phyloP scores from a whole-genome alignment of 1,139 yeast species.

The Candida glucosophila region DNA sequence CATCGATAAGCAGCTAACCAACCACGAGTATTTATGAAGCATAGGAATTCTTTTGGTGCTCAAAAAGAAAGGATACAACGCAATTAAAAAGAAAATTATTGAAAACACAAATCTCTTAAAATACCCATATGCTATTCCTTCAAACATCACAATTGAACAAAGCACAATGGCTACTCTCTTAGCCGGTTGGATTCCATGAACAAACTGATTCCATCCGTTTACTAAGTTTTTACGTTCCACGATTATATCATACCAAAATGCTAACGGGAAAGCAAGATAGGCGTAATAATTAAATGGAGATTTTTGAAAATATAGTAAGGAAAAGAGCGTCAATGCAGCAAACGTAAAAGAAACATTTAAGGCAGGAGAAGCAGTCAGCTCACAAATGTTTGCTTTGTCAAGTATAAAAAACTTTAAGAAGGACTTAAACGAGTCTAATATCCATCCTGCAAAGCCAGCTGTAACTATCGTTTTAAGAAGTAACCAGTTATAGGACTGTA shows the following conservation, averaged over 20 bases:
- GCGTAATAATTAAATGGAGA: slow-evolving; percentile 83
- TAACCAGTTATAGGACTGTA: slow-evolving; percentile 89
- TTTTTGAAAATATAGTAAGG: slow-evolving; percentile 60
- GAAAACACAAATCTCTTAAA: slow-evolving; percentile 79
- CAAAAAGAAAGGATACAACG: slow-evolving; percentile 62
- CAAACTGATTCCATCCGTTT: slow-evolving; percentile 44
- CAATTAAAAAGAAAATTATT: slow-evolving; percentile 52
- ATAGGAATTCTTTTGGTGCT: slow-evolving; percentile 12
- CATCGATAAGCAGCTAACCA: slow-evolving; percentile 54
- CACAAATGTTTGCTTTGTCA: slow-evolving; percentile 13
- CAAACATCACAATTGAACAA: slow-evolving; percentile 57
- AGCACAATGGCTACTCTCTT: slow-evolving; percentile 36
- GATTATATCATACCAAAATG: slow-evolving; percentile 75
- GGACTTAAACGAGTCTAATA: slow-evolving; percentile 68
- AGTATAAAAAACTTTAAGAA: slow-evolving; percentile 74
- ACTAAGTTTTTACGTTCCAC: slow-evolving; percentile 26
- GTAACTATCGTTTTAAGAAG: slow-evolving; percentile 78
- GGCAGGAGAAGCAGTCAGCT: slow-evolving; percentile 3
- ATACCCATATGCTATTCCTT: slow-evolving; percentile 85
- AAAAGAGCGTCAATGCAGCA: slow-evolving; percentile 27
- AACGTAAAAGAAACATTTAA: slow-evolving; percentile 12
- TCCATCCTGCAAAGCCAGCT: slow-evolving; percentile 93
- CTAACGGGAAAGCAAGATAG: slow-evolving; percentile 77
- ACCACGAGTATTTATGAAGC: slow-evolving; percentile 42
- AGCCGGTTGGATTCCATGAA: slow-evolving; percentile 40